Base-by-base conservation (phyloP, 495 filamentous ascomycete genomes). In the Jackrogersella minutella region DNA sequence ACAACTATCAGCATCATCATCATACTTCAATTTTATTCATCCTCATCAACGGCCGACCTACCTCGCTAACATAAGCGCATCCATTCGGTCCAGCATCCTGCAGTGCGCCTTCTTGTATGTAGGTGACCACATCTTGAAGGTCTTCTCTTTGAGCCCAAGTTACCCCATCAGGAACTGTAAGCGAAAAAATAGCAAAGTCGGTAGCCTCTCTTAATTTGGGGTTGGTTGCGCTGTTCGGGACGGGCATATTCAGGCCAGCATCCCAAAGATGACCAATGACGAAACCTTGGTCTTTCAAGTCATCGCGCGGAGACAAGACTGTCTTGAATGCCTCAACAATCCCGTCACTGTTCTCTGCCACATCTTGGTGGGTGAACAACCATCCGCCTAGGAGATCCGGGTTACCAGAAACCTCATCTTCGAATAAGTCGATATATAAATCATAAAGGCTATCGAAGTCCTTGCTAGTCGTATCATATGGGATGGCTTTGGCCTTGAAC, bases 261-360 rank as follows among this genome's bases (percentile, higher is more conserved):
- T 79, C 77, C 68, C 83, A 78, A 59, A 83, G 75, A 67, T 86
- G 82, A 1, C 83, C 81, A 37, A 85, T 74, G n/a, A 83, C 62
- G 53, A 80, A 70, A 5, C 74, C 74, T 16, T 75, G 72, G 5
- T 62, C 56, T 22, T 69, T 47, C n/a, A 76, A 17, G 22, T 69
- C 60, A 5, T 59, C 74, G 37, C 21, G 61, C 19, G 58, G 66
- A 40, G 37, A 53, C 7, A 43, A 43, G 10, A 77, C 72, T 0
- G 75, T 77, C 66, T 77, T 62, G 54, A 82, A 80, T 0, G 80
- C 78, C 0, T 76, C 51, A 17, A 79, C 73, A 28, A 85, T 75
- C 14, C 60, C 76, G 13, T 77, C 68, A 41, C 76, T 74, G 58
- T 82, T 80, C 36, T 71, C 64, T 19, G 56, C 69, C 11, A 83